Evolutionary conservation across 768 basidiomycete species (phyloP).

Genomic region (Porpolomopsis calyptriformis): DNA sequence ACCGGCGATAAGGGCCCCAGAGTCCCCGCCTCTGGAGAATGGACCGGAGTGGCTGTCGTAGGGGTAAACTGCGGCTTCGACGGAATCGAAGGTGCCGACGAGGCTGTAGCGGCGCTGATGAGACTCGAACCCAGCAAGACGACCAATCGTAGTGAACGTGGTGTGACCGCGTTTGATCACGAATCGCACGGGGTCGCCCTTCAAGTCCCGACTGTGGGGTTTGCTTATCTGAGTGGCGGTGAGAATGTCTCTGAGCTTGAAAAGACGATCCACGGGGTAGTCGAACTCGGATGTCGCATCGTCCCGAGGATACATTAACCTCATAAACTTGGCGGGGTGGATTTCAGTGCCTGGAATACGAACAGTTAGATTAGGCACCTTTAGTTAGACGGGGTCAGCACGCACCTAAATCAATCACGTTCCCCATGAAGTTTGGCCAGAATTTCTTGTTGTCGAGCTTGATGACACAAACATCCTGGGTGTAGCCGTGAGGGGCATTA

Average conservation of each 20-base stretch:
- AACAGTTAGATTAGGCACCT: slow-evolving; percentile 16
- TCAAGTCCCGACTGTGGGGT: slow-evolving; percentile 15
- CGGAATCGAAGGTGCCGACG: slow-evolving; percentile 11
- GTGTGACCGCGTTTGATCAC: slow-evolving; percentile 28
- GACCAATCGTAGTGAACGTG: slow-evolving; percentile 28
- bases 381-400: slow-evolving; percentile 17
- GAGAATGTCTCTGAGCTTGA: slow-evolving; percentile 22
- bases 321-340: slow-evolving; percentile 13
- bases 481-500: slow-evolving; percentile 23
- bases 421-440: slow-evolving; percentile 21
- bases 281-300: slow-evolving; percentile 16
- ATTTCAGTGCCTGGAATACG: slow-evolving; percentile 19
- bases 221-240: slow-evolving; percentile 20
- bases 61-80: slow-evolving; percentile 20
- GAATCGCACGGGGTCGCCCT: slow-evolving; percentile 17
- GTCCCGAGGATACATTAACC: slow-evolving; percentile 12
- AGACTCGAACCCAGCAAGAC: slow-evolving; percentile 23
- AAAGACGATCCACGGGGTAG: slow-evolving; percentile 24
- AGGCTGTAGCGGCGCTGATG: slow-evolving; percentile 19
- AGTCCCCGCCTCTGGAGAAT: slow-evolving; percentile 28
- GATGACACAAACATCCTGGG: slow-evolving; percentile 28
- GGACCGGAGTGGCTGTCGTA: slow-evolving; percentile 17
- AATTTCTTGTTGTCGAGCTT: slow-evolving; percentile 29
- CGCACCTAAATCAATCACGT: slow-evolving; percentile 28
- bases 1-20: slow-evolving; percentile 26